Evolutionary conservation across 1,284 basidiomycete genomes (phyloP).

Genomic region (Cryptococcus jaspeensis): DNA sequence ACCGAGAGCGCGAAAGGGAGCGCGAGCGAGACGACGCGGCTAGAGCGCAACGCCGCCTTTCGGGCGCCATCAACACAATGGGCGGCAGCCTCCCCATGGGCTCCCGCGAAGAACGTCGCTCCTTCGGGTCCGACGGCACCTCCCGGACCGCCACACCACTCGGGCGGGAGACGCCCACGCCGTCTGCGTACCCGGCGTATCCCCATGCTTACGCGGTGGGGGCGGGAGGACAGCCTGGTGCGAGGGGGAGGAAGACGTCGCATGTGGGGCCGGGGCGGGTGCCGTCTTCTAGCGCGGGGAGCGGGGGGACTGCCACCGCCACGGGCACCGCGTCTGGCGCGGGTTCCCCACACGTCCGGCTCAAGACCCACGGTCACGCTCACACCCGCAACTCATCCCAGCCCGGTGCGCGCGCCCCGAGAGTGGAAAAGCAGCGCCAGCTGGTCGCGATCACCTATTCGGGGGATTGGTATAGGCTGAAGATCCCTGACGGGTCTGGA

Average conservation of each 20-base stretch:
- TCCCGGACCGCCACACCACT: constrained; percentile 16
- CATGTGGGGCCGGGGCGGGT: background rate
- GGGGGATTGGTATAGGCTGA: constrained; percentile 89
- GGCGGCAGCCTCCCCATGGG: constrained; percentile 19
- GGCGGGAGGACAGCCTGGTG: background rate
- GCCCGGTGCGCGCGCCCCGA: background rate
- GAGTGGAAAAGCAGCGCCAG: constrained; percentile 61
- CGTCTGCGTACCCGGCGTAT: background rate
- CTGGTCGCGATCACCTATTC: constrained; percentile 80
- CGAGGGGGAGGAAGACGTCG: background rate
- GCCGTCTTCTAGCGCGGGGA: no score
- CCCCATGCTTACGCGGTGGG: no score
- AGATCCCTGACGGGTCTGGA: constrained; percentile 57
- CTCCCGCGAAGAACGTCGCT: constrained; percentile 23
- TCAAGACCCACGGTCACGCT: background rate
- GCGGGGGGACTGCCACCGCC: background rate
- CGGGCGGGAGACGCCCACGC: constrained; percentile 15
- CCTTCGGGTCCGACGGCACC: constrained; percentile 26
- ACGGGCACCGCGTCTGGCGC: constrained; percentile 1
- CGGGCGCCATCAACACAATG: background rate
- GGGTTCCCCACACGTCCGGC: background rate
- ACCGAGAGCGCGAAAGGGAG: background rate
- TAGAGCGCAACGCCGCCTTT: background rate
- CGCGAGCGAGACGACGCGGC: constrained; percentile 18
- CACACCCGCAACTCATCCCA: background rate